Evolutionary conservation across 768 basidiomycete species (phyloP).

Genomic region (Multifurca ochricompacta): DNA sequence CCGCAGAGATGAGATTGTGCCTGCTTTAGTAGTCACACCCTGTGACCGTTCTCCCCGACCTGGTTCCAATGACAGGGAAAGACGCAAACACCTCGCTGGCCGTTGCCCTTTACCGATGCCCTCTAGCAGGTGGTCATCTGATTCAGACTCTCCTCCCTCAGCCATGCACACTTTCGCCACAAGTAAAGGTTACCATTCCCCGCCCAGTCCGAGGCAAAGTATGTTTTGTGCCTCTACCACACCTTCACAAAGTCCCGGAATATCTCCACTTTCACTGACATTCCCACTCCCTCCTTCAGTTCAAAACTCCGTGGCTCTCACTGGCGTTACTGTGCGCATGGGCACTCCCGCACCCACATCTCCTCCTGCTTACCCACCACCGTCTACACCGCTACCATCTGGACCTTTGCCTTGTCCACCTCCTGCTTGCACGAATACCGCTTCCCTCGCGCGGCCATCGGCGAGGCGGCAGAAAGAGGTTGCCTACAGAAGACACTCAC

Average conservation of each 20-base stretch:
- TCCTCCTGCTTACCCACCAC: slow-evolving; percentile 14
- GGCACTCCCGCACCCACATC: slow-evolving; percentile 1
- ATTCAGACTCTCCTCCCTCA: slow-evolving; percentile 5
- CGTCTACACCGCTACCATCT: slow-evolving; percentile 5
- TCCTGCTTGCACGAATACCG: neutral
- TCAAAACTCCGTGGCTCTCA: neutral
- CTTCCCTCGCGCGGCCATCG: neutral
- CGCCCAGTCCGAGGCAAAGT: neutral
- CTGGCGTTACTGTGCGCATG: slow-evolving; percentile 11
- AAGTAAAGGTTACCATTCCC: neutral
- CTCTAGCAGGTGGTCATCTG: slow-evolving; percentile 6
- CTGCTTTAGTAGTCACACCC: neutral
- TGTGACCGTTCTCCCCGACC: neutral
- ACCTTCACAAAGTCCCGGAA: neutral
- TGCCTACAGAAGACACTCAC: neutral
- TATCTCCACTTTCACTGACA: slow-evolving; percentile 15
- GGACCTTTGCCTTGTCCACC: slow-evolving; percentile 8
- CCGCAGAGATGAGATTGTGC: slow-evolving; percentile 13
- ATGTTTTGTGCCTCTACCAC: neutral
- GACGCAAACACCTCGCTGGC: neutral
- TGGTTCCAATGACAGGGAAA: neutral
- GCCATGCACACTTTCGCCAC: neutral
- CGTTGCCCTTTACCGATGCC: slow-evolving; percentile 6
- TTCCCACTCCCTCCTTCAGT: slow-evolving; percentile 17
- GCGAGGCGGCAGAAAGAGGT: neutral